phyloP scores from a whole-genome alignment of 2,329 filamentous ascomycete genomes.

The Sporothrix dimorphospora region DNA sequence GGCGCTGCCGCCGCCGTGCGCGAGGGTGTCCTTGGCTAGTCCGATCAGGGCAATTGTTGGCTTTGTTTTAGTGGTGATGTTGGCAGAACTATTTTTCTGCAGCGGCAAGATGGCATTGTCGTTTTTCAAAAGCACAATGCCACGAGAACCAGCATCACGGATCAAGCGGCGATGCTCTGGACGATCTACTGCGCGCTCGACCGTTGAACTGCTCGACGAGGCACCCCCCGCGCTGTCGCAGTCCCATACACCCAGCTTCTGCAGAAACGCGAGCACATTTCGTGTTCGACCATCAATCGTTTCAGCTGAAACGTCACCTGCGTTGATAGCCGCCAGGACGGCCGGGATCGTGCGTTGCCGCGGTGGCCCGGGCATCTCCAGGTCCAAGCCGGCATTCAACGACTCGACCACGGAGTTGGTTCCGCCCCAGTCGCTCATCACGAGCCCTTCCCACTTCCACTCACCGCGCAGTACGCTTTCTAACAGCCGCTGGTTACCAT shows the following conservation, averaged over 20 bases:
- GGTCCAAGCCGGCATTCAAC: conserved; percentile 58
- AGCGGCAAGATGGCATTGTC: conserved; percentile 53
- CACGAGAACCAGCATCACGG: conserved; percentile 62
- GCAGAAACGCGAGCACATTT: background rate
- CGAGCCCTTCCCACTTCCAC: conserved; percentile 63
- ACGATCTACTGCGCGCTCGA: background rate
- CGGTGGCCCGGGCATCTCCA: conserved; percentile 60
- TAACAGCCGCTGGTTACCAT: conserved; percentile 58
- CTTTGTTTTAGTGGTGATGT: too few relatives aligned
- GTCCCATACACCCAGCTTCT: too few relatives aligned
- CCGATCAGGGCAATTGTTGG: conserved; percentile 2
- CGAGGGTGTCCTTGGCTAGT: conserved; percentile 36
- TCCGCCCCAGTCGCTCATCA: conserved; percentile 63
- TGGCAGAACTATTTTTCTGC: too few relatives aligned
- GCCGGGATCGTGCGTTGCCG: background rate
- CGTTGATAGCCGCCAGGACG: background rate
- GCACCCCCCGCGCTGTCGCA: too few relatives aligned
- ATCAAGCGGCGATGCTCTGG: conserved; percentile 64
- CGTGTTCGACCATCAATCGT: background rate
- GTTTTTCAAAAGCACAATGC: conserved; percentile 67
- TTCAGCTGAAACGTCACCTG: background rate
- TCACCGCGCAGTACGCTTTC: conserved; percentile 61
- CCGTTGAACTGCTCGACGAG: too few relatives aligned
- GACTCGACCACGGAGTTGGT: conserved; percentile 58
- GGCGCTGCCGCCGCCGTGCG: conserved; percentile 69